Evolutionary conservation across 2,329 filamentous ascomycete genomes (phyloP).

Genomic region (Colletotrichum sp.): DNA sequence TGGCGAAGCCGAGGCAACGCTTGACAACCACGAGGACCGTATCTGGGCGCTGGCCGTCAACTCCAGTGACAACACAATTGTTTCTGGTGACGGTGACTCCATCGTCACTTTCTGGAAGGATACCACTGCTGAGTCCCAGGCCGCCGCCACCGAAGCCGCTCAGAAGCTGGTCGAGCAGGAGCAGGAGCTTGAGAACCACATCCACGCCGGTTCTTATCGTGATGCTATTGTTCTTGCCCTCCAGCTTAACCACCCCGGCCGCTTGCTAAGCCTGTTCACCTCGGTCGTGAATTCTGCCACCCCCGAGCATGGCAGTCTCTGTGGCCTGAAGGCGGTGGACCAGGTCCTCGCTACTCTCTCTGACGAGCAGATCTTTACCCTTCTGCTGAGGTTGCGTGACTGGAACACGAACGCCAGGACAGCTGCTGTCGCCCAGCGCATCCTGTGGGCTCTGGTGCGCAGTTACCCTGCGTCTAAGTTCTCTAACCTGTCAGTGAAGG

Average conservation of each 20-base stretch:
- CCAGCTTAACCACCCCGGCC: conserved; percentile 91
- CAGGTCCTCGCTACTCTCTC: conserved; percentile 80
- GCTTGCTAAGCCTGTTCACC: conserved; percentile 84
- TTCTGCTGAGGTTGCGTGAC: conserved; percentile 84
- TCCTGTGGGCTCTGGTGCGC: conserved; percentile 79
- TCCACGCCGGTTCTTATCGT: conserved; percentile 85
- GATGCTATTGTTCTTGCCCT: conserved; percentile 92
- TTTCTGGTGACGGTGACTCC: conserved; percentile 91
- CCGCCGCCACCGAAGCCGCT: conserved; percentile 74
- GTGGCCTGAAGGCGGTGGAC: conserved; percentile 75
- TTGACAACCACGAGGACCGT: conserved; percentile 96
- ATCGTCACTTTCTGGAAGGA: conserved; percentile 96
- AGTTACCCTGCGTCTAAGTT: conserved; percentile 82
- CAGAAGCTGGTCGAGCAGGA: conserved; percentile 89
- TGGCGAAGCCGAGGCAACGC: conserved; percentile 84
- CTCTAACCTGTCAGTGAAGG: conserved; percentile 69
- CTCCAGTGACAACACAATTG: conserved; percentile 71
- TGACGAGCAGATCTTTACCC: conserved; percentile 83
- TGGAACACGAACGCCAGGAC: conserved; percentile 98
- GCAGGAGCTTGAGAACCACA: conserved; percentile 92
- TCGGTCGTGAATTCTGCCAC: conserved; percentile 71
- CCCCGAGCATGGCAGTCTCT: conserved; percentile 67
- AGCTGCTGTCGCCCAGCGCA: conserved; percentile 81
- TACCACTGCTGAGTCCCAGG: conserved; percentile 81
- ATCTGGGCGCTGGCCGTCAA: conserved; percentile 89